Evolutionary conservation across 2,329 filamentous ascomycete species (phyloP).

Genomic region (Neonectria magnoliae): DNA sequence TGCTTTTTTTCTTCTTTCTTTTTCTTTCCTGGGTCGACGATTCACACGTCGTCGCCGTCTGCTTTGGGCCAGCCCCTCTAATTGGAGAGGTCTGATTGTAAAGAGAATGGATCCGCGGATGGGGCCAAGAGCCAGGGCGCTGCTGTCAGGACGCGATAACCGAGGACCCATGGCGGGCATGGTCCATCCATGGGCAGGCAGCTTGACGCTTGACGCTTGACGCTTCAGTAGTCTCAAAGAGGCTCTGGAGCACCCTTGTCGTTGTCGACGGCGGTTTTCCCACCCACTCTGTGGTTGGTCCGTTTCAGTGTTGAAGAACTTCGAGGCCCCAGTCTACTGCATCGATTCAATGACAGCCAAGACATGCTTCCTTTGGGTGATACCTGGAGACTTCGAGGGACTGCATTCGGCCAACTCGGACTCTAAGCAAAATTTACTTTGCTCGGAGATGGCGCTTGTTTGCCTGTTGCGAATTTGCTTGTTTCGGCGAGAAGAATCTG

Average conservation of each 20-base stretch:
- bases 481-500: background rate
- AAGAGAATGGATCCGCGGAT: background rate
- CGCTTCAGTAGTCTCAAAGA: constrained; percentile 4
- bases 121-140: constrained; percentile 2
- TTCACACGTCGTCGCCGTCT: constrained; percentile 8
- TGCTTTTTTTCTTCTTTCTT: background rate
- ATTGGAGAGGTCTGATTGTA: background rate
- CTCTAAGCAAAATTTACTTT: background rate
- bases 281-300: constrained; percentile 36
- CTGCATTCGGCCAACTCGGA: constrained; percentile 6
- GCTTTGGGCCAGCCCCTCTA: constrained; percentile 8
- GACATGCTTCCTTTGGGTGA: constrained; percentile 3
- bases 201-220: constrained; percentile 4
- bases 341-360: constrained; percentile 22
- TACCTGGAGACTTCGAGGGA: background rate
- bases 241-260: constrained; percentile 39
- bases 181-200: constrained; percentile 16
- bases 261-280: constrained; percentile 35
- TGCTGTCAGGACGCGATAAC: constrained; percentile 33
- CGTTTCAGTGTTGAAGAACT: constrained; percentile 16
- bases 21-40: background rate
- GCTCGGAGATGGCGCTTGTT: background rate
- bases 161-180: constrained; percentile 30
- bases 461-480: constrained; percentile 1
- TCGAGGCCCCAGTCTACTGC: constrained; percentile 14